A percentile compares a stretch with the other conserved stretches of the same genome.
Evolutionary conservation across 345 rosid species (phyloP).

Genomic region (Camelina laxa): DNA sequence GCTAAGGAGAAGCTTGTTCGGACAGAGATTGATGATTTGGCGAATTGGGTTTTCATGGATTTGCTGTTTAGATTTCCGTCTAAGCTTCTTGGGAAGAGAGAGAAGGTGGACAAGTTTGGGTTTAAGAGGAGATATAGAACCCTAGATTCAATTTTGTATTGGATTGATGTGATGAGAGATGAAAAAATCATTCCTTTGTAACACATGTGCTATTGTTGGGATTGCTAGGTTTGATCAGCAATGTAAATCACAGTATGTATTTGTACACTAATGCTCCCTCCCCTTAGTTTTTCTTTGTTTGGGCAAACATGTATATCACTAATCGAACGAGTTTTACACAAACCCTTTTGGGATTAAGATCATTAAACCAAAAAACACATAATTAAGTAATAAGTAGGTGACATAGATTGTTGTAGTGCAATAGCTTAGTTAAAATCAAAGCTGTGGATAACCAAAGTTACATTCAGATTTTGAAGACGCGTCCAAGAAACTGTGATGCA

Average conservation of each 20-base stretch:
- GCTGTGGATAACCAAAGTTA: not conserved
- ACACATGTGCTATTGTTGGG: constrained; percentile 6
- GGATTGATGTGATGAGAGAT: constrained; percentile 76
- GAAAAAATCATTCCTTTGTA: constrained; percentile 64
- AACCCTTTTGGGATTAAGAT: not conserved
- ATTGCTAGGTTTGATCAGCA: not conserved
- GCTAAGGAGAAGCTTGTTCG: constrained; percentile 52
- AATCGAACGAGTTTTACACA: not conserved
- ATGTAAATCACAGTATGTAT: not conserved
- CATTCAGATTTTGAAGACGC: not conserved
- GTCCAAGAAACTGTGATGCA: not conserved
- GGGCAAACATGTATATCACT: not conserved
- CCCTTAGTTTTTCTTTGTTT: not conserved
- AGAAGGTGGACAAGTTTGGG: constrained; percentile 66
- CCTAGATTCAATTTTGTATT: constrained; percentile 67
- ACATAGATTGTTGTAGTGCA: not conserved
- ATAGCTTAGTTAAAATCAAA: not conserved
- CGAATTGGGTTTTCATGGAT: constrained; percentile 85
- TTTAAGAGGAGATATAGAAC: constrained; percentile 64
- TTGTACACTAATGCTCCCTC: not conserved
- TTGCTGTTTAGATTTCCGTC: constrained; percentile 67
- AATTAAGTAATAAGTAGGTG: not conserved
- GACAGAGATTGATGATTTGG: constrained; percentile 74
- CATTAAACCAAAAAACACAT: not conserved
- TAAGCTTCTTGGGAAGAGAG: constrained; percentile 71